Conservation (phyloP, 1,284 basidiomycete genomes). For the Rhodotorula sp. region DNA sequence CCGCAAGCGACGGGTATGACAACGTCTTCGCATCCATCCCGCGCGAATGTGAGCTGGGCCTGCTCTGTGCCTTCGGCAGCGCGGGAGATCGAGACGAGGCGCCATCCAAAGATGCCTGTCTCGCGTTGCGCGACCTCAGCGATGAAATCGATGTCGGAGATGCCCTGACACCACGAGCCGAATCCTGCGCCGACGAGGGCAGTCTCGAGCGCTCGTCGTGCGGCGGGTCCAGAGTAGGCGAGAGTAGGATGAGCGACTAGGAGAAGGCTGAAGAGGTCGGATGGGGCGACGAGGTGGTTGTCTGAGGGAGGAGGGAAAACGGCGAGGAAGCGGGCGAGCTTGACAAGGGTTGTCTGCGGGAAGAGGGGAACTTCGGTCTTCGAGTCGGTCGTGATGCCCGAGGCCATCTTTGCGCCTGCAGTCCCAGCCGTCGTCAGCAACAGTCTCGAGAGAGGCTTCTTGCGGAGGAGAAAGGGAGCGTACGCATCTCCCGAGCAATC, state of each 20-base stretch:
- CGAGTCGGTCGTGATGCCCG: slow-evolving; percentile 18
- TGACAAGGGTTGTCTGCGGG: slow-evolving; percentile 35
- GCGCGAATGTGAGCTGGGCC: slow-evolving; percentile 9
- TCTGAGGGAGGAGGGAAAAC: slow-evolving; percentile 26
- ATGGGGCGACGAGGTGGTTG: not conserved
- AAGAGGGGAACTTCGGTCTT: slow-evolving; percentile 30
- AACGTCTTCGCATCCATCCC: slow-evolving; percentile 5
- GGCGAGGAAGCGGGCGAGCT: slow-evolving; percentile 30
- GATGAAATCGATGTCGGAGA: slow-evolving; percentile 14
- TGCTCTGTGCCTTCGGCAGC: not conserved
- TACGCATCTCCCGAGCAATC: slow-evolving; percentile 32
- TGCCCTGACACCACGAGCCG: slow-evolving; percentile 12
- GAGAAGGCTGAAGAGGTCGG: slow-evolving; percentile 20
- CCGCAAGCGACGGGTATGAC: slow-evolving; percentile 18
- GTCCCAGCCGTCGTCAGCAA: not conserved
- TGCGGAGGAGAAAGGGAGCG: not conserved
- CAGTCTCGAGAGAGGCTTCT: no score
- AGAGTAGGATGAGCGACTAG: slow-evolving; percentile 27
- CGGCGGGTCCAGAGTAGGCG: slow-evolving; percentile 5
- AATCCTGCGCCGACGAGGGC: slow-evolving; percentile 10
- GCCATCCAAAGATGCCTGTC: slow-evolving; percentile 29
- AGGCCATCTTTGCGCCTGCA: slow-evolving; percentile 30
- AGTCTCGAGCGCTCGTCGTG: slow-evolving; percentile 20
- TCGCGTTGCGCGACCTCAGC: not conserved
- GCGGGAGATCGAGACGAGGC: not conserved